Percentiles rank a stretch among this genome's conserved stretches.
Conservation (phyloP, 345 rosid genomes). For the Eucalyptus erythrocorys region DNA sequence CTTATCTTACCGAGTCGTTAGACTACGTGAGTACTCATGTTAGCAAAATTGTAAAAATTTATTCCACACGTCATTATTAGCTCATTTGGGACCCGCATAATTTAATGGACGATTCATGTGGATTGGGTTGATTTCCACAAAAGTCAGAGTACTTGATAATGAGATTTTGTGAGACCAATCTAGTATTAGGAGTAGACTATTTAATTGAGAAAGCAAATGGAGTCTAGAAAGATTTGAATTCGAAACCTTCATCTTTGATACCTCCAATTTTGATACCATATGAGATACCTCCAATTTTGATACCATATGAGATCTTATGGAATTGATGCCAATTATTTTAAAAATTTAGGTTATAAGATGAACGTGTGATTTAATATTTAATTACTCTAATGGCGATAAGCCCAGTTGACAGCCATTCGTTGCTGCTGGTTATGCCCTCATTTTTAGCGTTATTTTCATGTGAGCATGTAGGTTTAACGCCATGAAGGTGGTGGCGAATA, state of each 20-base stretch:
- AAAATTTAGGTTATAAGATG: no score
- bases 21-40: not conserved
- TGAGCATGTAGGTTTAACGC: not conserved
- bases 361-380: no score
- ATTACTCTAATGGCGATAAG: not conserved
- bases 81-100: not conserved
- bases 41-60: not conserved
- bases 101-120: not conserved
- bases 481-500: not conserved
- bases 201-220: no score
- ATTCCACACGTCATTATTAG: not conserved
- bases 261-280: accelerated
- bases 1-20: not conserved
- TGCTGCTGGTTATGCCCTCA: not conserved
- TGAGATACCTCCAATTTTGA: no score
- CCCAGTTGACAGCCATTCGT: not conserved
- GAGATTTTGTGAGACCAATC: no score
- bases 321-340: accelerated
- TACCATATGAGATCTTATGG: accelerated
- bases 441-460: not conserved
- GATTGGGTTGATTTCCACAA: not conserved
- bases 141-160: not conserved
- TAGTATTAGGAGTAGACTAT: no score
- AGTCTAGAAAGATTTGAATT: no score
- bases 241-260: accelerated